Conservation (phyloP, 2,329 filamentous ascomycete species). For the Escovopsis sp. region DNA sequence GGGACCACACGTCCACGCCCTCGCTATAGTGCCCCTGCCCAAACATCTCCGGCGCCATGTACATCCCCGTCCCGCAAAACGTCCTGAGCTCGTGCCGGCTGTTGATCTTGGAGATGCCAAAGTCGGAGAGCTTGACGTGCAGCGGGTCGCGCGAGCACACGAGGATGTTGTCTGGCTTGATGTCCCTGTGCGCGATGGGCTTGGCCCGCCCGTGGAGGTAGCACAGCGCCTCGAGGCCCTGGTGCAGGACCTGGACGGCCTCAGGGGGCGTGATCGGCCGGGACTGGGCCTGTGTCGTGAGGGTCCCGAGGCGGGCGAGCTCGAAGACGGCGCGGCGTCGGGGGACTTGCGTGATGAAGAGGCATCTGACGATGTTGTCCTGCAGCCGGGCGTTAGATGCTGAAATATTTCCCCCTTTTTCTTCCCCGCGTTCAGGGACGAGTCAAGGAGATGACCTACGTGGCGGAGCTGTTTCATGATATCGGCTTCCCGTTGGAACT, state of each 20-base stretch:
- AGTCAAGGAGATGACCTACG: not conserved
- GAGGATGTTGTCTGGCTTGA: slow-evolving; percentile 2
- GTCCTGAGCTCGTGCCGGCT: not conserved
- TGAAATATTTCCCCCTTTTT: too few relatives aligned
- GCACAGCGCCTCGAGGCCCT: not conserved
- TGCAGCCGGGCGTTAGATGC: not conserved
- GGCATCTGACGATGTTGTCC: not conserved
- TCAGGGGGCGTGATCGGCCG: not conserved
- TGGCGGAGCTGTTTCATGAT: not conserved
- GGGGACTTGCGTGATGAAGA: not conserved
- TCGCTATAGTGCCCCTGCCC: not conserved
- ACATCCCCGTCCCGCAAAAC: not conserved
- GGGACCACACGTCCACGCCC: slow-evolving; percentile 1
- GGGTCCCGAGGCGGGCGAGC: not conserved
- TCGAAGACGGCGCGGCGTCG: not conserved
- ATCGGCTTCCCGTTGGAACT: not conserved
- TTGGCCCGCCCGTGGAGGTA: not conserved
- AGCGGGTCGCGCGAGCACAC: not conserved
- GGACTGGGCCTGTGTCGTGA: not conserved
- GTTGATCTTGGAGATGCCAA: not conserved
- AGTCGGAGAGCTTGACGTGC: slow-evolving; percentile 2
- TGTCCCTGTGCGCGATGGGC: not conserved
- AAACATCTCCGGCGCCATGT: not conserved
- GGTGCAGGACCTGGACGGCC: not conserved
- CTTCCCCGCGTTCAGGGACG: too few relatives aligned